phyloP scores from a whole-genome alignment of 768 basidiomycete species.

The Amanita inopinata region DNA sequence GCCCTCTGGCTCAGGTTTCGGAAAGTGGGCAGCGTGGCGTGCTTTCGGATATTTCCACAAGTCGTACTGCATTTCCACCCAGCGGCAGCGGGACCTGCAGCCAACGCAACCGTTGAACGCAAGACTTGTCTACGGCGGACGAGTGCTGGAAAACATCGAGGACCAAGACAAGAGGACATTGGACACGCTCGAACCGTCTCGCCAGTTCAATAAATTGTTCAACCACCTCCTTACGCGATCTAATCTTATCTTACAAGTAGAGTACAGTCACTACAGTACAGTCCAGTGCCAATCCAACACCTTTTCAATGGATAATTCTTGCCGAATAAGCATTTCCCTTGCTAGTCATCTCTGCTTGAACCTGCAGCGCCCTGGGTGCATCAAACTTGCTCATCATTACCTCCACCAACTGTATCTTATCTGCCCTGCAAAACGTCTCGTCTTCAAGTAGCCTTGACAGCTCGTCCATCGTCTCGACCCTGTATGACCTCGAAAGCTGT shows the following conservation, averaged over 20 bases:
- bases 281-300: no score
- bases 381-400: conserved; percentile 67
- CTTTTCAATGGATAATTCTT: no score
- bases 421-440: conserved; percentile 46
- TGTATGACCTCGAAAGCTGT: conserved; percentile 48
- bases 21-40: conserved; percentile 12
- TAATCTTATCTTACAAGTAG: conserved; percentile 20
- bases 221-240: conserved; percentile 13
- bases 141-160: conserved; percentile 16
- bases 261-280: no score
- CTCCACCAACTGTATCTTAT: conserved; percentile 73
- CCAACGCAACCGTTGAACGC: conserved; percentile 30
- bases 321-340: no score
- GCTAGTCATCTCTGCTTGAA: conserved; percentile 45
- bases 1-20: conserved; percentile 7
- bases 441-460: conserved; percentile 60
- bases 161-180: no score
- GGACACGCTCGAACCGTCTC: conserved; percentile 17
- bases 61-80: conserved; percentile 10
- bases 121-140: conserved; percentile 17
- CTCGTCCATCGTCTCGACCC: conserved; percentile 56
- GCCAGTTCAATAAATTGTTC: conserved; percentile 22
- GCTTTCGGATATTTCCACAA: conserved; percentile 31
- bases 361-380: conserved; percentile 54
- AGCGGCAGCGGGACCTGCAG: conserved; percentile 30